phyloP scores from a whole-genome alignment of 192 early-diverging fungal species.

The Helicostylum pulchrum region DNA sequence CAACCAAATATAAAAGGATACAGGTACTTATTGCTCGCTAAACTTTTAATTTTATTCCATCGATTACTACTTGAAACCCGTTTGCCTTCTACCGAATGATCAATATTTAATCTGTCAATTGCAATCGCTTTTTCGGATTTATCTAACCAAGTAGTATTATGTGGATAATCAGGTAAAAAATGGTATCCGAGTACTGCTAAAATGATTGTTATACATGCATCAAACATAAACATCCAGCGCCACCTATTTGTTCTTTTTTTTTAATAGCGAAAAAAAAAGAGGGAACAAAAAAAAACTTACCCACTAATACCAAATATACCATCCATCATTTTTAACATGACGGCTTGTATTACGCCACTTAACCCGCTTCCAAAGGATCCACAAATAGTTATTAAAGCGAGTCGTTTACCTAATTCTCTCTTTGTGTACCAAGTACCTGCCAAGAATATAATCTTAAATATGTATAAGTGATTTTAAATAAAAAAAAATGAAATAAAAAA shows the following conservation, averaged over 20 bases:
- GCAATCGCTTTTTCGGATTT: slow-evolving; percentile 14
- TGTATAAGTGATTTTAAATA: background rate
- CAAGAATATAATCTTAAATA: slow-evolving; percentile 31
- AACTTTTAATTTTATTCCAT: background rate
- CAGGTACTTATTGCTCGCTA: slow-evolving; percentile 24
- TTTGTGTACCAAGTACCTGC: slow-evolving; percentile 41
- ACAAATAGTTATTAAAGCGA: slow-evolving; percentile 30
- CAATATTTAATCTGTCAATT: slow-evolving; percentile 3
- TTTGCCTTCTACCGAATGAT: slow-evolving; percentile 15
- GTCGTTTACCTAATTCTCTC: slow-evolving; percentile 32
- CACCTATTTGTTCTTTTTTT: slow-evolving; percentile 19
- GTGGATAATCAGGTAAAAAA: slow-evolving; percentile 36
- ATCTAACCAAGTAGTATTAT: slow-evolving; percentile 32
- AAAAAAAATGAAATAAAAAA: background rate
- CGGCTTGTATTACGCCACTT: slow-evolving; percentile 33
- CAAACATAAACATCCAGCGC: slow-evolving; percentile 42
- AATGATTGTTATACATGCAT: slow-evolving; percentile 26
- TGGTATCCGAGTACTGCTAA: slow-evolving; percentile 28
- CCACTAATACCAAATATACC: slow-evolving; percentile 35
- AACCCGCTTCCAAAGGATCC: slow-evolving; percentile 28
- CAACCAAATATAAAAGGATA: slow-evolving; percentile 33
- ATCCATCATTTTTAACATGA: slow-evolving; percentile 30
- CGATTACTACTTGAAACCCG: background rate
- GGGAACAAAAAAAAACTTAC: slow-evolving; percentile 5
- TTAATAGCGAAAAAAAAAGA: background rate